Evolutionary conservation across 352 stramenopile genomes (phyloP), one percentile per base, ranked within the genome.

Genomic region (Aphanomyces invadans): DNA sequence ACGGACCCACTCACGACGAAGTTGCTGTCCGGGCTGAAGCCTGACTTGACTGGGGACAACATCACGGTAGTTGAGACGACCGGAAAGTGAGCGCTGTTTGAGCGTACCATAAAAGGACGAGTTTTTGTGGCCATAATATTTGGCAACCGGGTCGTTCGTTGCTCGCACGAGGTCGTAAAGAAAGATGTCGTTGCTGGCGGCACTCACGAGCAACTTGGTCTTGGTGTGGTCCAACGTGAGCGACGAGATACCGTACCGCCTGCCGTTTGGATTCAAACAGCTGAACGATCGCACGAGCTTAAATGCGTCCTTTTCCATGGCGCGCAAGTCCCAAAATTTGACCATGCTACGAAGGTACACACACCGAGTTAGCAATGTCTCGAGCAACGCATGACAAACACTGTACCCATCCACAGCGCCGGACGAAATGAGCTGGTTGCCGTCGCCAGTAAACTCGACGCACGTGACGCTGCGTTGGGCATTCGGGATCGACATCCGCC

Each of bases 301-400:
- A 1, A 46, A 38, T 39, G 32, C n/a, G 59, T 73, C 44, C 60
- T 67, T 32, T 62, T 63, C 4, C 59, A 54, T 9, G 65, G 71
- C 10, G 63, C 81, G 76, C 17, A 89, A 15, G 65, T 90, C 81
- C 81, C 81, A 90, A 57, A 86, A 83, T 65, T 88, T 87, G 49
- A 90, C 73, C 1, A 81, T 70, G 21, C 76, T 74, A 53, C 53
- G 52, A 15, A 48, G 33, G 11, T 36, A 29, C 10, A 69, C 19
- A 57, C 54, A 25, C 21, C 19, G 28, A 64, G 32, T 21, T 5
- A 39, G 9, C 33, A 2, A 60, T 17, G 21, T 15, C 32, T 39
- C 44, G 49, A 10, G n/a, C n/a, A n/a, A n/a, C n/a, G n/a, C n/a
- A n/a, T n/a, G n/a, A n/a, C n/a, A n/a, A n/a, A n/a, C n/a, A n/a